phyloP scores from a whole-genome alignment of 2,329 filamentous ascomycete genomes.

The Paracoccidioides brasiliensis region DNA sequence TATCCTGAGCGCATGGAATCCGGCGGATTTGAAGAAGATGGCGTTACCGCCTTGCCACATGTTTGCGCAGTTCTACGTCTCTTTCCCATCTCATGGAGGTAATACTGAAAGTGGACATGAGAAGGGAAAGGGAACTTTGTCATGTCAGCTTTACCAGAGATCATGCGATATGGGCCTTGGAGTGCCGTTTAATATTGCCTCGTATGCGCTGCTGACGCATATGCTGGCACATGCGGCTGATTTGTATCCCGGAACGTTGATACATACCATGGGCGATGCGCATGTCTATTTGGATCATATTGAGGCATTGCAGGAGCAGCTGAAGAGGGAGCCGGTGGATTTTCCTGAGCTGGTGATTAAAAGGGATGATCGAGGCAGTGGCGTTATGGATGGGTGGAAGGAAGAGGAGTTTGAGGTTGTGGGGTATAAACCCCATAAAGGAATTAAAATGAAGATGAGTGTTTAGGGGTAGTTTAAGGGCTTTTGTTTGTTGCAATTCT shows the following conservation, averaged over 20 bases:
- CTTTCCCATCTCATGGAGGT: slow-evolving; percentile 43
- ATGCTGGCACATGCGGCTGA: slow-evolving; percentile 86
- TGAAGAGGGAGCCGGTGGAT: slow-evolving; percentile 62
- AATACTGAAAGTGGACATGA: slow-evolving; percentile 16
- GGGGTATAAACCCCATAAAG: slow-evolving; percentile 82
- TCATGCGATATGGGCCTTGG: slow-evolving; percentile 95
- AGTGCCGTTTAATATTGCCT: slow-evolving; percentile 95
- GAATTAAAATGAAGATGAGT: slow-evolving; percentile 98
- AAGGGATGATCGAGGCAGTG: slow-evolving; percentile 54
- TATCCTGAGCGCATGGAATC: slow-evolving; percentile 90
- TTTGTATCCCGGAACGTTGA: slow-evolving; percentile 71
- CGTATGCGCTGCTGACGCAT: slow-evolving; percentile 84
- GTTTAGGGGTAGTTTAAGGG: slow-evolving; percentile 39
- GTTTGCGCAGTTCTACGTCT: slow-evolving; percentile 94
- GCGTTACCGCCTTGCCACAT: slow-evolving; percentile 90
- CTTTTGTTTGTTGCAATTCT: not conserved
- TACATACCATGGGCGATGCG: slow-evolving; percentile 96
- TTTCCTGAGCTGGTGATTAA: slow-evolving; percentile 70
- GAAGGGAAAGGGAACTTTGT: slow-evolving; percentile 52
- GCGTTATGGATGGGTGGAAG: slow-evolving; percentile 89
- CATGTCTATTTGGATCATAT: slow-evolving; percentile 92
- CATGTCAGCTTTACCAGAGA: slow-evolving; percentile 85
- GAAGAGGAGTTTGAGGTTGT: slow-evolving; percentile 75
- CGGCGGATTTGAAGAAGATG: slow-evolving; percentile 72
- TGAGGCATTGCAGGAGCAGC: slow-evolving; percentile 68